These are phyloP conservation scores for Capsicum rhomboideum DNA, from an alignment of 257 asterid species.

Conservation along the genomic window DNA sequence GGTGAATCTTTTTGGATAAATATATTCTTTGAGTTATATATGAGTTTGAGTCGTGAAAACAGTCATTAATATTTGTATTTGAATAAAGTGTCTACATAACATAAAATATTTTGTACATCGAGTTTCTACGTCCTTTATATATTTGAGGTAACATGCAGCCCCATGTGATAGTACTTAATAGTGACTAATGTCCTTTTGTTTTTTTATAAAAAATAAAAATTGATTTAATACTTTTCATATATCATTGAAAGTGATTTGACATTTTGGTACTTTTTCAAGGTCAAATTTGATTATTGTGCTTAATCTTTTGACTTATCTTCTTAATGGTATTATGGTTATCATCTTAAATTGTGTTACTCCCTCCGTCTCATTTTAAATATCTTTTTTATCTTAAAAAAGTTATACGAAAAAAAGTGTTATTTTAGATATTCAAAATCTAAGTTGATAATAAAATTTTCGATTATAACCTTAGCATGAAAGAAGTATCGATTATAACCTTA, in stretches of 20 bases:
- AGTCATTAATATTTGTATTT: too few relatives aligned
- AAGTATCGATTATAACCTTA: too few relatives aligned
- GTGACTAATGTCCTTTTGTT: background rate
- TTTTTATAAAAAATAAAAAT: too few relatives aligned
- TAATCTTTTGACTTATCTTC: background rate
- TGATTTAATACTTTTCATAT: background rate
- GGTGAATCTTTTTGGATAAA: background rate
- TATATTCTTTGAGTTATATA: background rate
- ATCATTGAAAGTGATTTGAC: background rate
- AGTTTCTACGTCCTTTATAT: background rate
- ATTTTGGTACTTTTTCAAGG: background rate
- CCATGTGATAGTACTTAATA: slow-evolving; percentile 7
- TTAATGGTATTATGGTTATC: background rate
- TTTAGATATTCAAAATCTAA: too few relatives aligned
- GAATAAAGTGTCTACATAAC: too few relatives aligned
- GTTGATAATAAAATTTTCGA: too few relatives aligned
- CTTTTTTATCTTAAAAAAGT: too few relatives aligned
- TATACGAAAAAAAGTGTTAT: too few relatives aligned
- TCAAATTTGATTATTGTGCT: background rate
- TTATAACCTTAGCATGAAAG: too few relatives aligned
- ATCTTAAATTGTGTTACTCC: background rate
- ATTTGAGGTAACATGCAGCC: background rate
- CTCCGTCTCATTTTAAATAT: too few relatives aligned
- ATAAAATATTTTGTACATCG: too few relatives aligned
- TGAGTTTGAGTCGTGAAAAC: too few relatives aligned